phyloP scores from a whole-genome alignment of 2,329 filamentous ascomycete species.

The Hypoxylon sp. region DNA sequence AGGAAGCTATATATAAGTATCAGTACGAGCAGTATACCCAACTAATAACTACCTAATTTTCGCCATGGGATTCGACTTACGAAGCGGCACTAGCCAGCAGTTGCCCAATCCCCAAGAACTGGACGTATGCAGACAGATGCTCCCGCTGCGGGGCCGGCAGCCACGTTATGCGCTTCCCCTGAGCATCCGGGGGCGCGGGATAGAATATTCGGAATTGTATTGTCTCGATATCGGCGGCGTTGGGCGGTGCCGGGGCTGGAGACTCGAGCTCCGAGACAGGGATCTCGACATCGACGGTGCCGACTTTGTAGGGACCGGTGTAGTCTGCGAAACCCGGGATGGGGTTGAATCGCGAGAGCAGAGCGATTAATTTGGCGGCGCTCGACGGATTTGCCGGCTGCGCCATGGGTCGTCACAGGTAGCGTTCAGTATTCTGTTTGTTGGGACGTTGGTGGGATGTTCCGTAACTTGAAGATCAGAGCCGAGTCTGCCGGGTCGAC shows the following conservation, averaged over 20 bases:
- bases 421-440: slow-evolving; percentile 6
- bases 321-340: slow-evolving; percentile 81
- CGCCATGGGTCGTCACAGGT: slow-evolving; percentile 38
- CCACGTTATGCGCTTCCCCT: slow-evolving; percentile 77
- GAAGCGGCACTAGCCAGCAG: slow-evolving; percentile 72
- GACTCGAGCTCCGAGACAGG: slow-evolving; percentile 73
- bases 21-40: slow-evolving; percentile 3
- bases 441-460: neutral
- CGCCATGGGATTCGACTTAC: slow-evolving; percentile 58
- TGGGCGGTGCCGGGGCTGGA: slow-evolving; percentile 67
- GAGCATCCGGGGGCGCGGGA: slow-evolving; percentile 70
- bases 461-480: neutral
- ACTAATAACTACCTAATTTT: neutral
- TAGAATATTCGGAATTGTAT: slow-evolving; percentile 88
- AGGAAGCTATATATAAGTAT: slow-evolving; percentile 65
- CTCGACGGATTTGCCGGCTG: slow-evolving; percentile 42
- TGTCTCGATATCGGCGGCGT: slow-evolving; percentile 74
- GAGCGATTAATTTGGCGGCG: slow-evolving; percentile 60
- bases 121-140: slow-evolving; percentile 81
- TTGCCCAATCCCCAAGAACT: slow-evolving; percentile 78
- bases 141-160: slow-evolving; percentile 82
- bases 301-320: slow-evolving; percentile 83
- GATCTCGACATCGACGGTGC: slow-evolving; percentile 85
- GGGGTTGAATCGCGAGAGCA: slow-evolving; percentile 73
- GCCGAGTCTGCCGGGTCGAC: slow-evolving; percentile 1